Percentiles rank a stretch among this genome's conserved stretches.
Conservation (phyloP, 768 basidiomycete species). For the Pleurotus ostreatus region DNA sequence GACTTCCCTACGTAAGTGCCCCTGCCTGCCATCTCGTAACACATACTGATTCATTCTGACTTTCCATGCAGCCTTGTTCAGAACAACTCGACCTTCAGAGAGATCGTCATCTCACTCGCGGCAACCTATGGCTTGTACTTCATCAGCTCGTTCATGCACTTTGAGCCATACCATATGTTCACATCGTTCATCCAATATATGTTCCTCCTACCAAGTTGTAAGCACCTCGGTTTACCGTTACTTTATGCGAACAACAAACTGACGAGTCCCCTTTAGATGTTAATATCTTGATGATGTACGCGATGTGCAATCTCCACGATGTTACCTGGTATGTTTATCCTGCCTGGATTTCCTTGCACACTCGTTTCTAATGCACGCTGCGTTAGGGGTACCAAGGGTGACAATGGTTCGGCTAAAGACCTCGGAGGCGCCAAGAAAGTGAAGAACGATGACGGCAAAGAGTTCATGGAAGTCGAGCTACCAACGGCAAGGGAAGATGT, state of each 20-base stretch:
- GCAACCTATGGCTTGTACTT: constrained; percentile 84
- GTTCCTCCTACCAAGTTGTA: constrained; percentile 79
- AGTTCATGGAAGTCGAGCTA: constrained; percentile 82
- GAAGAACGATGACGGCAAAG: constrained; percentile 80
- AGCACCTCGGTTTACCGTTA: constrained; percentile 18
- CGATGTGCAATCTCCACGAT: constrained; percentile 90
- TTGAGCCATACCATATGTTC: constrained; percentile 97
- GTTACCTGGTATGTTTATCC: constrained; percentile 54
- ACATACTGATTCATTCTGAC: constrained; percentile 7
- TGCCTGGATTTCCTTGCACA: no score
- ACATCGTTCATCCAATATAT: constrained; percentile 91
- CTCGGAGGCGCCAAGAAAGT: constrained; percentile 89
- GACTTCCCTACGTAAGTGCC: constrained; percentile 59
- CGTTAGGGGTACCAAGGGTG: constrained; percentile 83
- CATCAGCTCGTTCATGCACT: constrained; percentile 79
- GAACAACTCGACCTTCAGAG: constrained; percentile 67
- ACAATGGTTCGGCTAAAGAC: constrained; percentile 85
- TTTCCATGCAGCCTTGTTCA: constrained; percentile 45
- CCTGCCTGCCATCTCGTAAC: constrained; percentile 7
- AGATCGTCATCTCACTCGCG: constrained; percentile 78
- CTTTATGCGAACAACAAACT: neutral
- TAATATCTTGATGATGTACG: constrained; percentile 92
- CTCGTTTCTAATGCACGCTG: neutral
- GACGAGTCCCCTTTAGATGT: constrained; percentile 38
- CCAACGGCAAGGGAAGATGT: constrained; percentile 83